Evolutionary conservation across 306 rosid genomes (phyloP).

Genomic region (Alnus rubra): DNA sequence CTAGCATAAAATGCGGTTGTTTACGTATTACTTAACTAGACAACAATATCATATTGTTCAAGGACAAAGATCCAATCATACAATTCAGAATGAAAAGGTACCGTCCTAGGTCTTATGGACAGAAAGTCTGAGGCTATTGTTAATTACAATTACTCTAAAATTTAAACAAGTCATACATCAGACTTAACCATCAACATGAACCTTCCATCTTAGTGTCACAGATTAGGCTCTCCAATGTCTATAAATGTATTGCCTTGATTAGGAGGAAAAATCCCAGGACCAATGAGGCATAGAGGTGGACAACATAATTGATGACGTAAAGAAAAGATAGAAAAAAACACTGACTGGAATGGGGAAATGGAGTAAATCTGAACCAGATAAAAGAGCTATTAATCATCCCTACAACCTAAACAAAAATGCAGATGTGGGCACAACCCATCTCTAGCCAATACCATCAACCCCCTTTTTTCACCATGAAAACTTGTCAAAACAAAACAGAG

Average conservation of each 20-base stretch:
- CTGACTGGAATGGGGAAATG: neutral
- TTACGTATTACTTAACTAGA: neutral
- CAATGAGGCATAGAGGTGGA: neutral
- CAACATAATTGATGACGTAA: slow-evolving; percentile 12
- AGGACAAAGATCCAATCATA: slow-evolving; percentile 6
- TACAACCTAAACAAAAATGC: neutral
- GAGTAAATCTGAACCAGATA: neutral
- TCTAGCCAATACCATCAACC: too few species aligned
- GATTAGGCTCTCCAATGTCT: neutral
- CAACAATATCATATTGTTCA: neutral
- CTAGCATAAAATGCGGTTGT: neutral
- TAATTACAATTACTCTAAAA: neutral
- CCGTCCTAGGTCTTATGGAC: neutral
- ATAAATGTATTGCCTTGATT: neutral
- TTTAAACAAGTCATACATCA: neutral
- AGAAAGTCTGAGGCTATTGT: neutral
- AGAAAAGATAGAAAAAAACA: neutral
- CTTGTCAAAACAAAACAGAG: too few species aligned
- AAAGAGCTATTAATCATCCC: neutral
- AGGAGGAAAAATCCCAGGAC: neutral
- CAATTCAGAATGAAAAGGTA: slow-evolving; percentile 1
- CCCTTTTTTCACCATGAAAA: too few species aligned
- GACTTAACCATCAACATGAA: neutral
- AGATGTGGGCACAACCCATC: too few species aligned
- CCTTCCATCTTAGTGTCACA: neutral